phyloP scores from a whole-genome alignment of 495 filamentous ascomycete species.

The Xylaria sp. region DNA sequence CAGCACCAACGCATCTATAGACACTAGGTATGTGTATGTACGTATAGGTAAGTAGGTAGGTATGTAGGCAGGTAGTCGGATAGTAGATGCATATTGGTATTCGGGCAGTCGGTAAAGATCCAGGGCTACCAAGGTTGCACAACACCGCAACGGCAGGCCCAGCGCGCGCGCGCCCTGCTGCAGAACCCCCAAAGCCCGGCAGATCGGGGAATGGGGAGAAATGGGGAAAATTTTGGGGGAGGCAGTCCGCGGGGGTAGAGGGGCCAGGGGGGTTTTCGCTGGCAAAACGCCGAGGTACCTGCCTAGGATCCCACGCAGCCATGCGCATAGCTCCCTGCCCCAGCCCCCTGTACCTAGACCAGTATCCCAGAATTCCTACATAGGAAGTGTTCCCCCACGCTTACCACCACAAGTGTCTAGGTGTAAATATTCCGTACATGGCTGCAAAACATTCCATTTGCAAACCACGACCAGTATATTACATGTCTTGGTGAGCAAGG shows the following conservation, averaged over 20 bases:
- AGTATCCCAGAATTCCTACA: not conserved
- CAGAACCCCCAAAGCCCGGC: conserved; percentile 20
- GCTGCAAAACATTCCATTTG: not conserved
- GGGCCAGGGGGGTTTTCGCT: not conserved
- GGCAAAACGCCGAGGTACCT: not conserved
- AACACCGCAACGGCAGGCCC: conserved; percentile 22
- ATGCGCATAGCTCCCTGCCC: too few species aligned
- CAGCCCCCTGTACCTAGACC: not conserved
- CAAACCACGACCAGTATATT: not conserved
- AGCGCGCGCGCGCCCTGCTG: too few species aligned
- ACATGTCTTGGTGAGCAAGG: not conserved
- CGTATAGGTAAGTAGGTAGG: too few species aligned
- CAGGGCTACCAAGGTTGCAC: conserved; percentile 16
- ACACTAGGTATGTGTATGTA: too few species aligned
- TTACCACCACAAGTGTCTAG: not conserved
- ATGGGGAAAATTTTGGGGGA: conserved; percentile 17
- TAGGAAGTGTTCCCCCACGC: not conserved
- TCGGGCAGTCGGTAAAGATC: conserved; percentile 2
- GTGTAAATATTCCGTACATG: not conserved
- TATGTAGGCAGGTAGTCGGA: not conserved
- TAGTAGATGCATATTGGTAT: not conserved
- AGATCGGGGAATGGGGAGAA: conserved; percentile 23
- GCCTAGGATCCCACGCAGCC: too few species aligned
- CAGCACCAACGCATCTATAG: not conserved
- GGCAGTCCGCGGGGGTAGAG: not conserved